phyloP scores from a whole-genome alignment of 257 asterid species.

The Leptodermis oblonga region DNA sequence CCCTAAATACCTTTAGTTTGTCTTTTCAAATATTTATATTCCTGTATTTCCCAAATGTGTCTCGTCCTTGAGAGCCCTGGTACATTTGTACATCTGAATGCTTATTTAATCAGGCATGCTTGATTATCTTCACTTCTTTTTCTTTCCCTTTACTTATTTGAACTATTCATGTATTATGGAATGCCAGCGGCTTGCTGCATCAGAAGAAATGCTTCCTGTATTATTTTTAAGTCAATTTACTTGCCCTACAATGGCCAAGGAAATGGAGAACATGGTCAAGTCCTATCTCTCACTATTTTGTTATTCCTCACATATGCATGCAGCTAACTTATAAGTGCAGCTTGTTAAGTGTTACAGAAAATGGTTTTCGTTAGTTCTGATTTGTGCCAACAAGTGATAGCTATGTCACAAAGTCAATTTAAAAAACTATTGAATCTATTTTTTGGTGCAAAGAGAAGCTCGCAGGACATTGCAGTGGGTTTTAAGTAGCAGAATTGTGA shows the following conservation, averaged over 20 bases:
- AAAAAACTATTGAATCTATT: no score
- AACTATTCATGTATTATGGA: neutral
- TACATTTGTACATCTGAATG: neutral
- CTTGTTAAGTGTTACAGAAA: slow-evolving; percentile 3
- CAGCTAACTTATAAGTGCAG: neutral
- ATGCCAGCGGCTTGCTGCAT: slow-evolving; percentile 76
- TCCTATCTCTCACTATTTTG: slow-evolving; percentile 21
- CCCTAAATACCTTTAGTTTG: no score
- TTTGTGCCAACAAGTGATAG: no score
- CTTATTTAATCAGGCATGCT: neutral
- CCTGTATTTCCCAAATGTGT: neutral
- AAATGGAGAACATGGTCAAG: slow-evolving; percentile 52
- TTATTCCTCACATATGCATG: neutral
- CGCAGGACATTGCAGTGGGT: neutral
- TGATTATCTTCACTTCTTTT: neutral
- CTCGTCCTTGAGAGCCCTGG: neutral
- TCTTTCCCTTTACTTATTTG: neutral
- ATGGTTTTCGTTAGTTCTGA: no score
- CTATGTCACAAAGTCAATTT: no score
- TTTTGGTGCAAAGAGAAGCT: slow-evolving; percentile 3
- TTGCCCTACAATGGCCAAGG: slow-evolving; percentile 37
- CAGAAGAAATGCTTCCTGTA: slow-evolving; percentile 75
- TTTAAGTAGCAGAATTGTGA: neutral
- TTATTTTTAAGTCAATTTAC: slow-evolving; percentile 37
- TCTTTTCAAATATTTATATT: no score